These are phyloP conservation scores for Amoebophrya sp. DNA, from an alignment of 169 alveolate genomes.

Conservation along the genomic window DNA sequence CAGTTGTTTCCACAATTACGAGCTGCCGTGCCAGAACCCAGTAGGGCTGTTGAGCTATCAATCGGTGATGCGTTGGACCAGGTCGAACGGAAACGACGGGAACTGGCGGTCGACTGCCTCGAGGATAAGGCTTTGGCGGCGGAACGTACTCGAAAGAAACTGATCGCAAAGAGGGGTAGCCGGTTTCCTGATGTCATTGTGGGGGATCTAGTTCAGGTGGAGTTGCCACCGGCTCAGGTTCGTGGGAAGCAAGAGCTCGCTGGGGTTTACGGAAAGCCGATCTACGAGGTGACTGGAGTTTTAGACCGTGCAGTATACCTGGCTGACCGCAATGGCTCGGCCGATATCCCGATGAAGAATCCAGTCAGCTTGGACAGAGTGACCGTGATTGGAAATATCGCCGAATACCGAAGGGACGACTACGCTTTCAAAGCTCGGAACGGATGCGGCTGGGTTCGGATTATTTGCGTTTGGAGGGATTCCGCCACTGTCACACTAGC, in stretches of 20 bases:
- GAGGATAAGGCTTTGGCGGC: background rate
- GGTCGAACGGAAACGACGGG: background rate
- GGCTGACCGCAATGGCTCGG: background rate
- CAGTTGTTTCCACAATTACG: background rate
- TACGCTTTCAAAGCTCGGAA: background rate
- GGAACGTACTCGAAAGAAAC: background rate
- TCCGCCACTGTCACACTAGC: background rate
- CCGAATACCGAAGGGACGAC: background rate
- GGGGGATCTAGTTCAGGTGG: background rate
- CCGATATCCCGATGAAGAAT: background rate
- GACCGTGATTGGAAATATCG: background rate
- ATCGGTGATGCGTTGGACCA: background rate
- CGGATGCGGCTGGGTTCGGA: background rate
- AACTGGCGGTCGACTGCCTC: background rate
- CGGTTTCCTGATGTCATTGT: background rate
- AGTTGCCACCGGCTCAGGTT: background rate
- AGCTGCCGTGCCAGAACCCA: background rate
- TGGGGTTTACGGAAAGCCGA: background rate
- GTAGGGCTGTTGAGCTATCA: background rate
- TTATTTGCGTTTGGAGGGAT: background rate
- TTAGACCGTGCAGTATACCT: background rate
- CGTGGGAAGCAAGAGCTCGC: background rate
- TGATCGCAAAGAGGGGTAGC: background rate
- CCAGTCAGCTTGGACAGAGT: background rate
- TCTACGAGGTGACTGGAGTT: background rate